Evolutionary conservation across 257 asterid genomes (phyloP).

Genomic region (Lycium ferocissimum): DNA sequence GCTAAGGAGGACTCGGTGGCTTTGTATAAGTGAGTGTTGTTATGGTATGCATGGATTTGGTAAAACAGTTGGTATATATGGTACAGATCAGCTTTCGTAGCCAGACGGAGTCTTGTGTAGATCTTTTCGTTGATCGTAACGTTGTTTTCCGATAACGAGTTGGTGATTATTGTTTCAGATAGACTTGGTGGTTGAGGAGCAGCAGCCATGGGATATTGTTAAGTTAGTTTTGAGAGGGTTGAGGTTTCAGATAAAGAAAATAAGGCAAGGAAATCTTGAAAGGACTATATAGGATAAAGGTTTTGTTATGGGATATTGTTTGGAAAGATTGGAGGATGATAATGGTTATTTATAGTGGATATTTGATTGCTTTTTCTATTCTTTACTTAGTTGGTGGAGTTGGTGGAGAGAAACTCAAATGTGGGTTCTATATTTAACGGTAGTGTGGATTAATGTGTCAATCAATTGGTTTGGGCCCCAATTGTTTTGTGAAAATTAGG

Average conservation of each 20-base stretch:
- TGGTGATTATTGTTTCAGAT: background rate
- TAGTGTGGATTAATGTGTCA: too few species aligned
- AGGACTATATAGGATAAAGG: background rate
- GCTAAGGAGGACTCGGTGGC: background rate
- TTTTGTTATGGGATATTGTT: background rate
- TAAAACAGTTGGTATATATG: constrained; percentile 10
- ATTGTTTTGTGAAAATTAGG: too few species aligned
- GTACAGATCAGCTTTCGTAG: background rate
- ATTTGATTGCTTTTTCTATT: too few species aligned
- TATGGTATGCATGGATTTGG: constrained; percentile 3
- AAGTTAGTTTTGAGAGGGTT: too few species aligned
- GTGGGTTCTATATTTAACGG: too few species aligned
- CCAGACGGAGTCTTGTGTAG: background rate
- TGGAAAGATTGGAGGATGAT: background rate
- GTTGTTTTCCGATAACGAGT: background rate
- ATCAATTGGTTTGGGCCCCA: too few species aligned
- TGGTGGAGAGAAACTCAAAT: too few species aligned
- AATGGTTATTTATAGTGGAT: background rate
- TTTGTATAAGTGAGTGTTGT: background rate
- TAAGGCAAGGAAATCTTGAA: background rate
- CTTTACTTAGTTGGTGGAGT: too few species aligned
- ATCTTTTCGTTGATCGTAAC: background rate
- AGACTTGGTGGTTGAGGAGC: too few species aligned
- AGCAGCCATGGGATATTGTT: background rate
- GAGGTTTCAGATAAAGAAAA: too few species aligned